Conservation (phyloP, 192 early-diverging fungal genomes). For the Podila epicladia region DNA sequence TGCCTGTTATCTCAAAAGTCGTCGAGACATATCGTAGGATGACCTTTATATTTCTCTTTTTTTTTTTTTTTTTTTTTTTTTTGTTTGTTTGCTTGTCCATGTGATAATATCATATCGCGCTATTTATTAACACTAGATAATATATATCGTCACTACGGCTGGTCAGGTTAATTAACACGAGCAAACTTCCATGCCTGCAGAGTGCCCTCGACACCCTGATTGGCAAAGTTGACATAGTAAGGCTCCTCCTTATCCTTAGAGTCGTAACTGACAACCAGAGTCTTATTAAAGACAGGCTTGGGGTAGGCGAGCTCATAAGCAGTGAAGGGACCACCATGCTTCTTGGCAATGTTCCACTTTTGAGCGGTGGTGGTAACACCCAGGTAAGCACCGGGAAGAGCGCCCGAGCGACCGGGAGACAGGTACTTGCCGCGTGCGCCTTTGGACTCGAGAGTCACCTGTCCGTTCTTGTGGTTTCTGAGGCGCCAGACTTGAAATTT, state of each 20-base stretch:
- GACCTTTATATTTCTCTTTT: too few relatives aligned
- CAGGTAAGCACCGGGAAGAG: slow-evolving; percentile 11
- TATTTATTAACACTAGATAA: too few relatives aligned
- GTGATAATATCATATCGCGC: too few relatives aligned
- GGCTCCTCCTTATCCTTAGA: slow-evolving; percentile 2
- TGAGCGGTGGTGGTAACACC: slow-evolving; percentile 20
- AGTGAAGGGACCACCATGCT: slow-evolving; percentile 16
- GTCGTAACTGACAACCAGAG: slow-evolving; percentile 4
- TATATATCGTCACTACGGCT: too few relatives aligned
- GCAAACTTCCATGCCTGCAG: slow-evolving; percentile 22
- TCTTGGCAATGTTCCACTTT: slow-evolving; percentile 15
- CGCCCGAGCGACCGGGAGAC: slow-evolving; percentile 8
- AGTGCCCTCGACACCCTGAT: neutral
- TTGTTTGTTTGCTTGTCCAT: too few relatives aligned
- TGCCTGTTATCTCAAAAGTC: too few relatives aligned
- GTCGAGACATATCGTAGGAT: too few relatives aligned
- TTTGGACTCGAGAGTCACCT: slow-evolving; percentile 15
- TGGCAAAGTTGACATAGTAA: slow-evolving; percentile 11
- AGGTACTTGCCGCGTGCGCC: slow-evolving; percentile 9
- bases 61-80: too few relatives aligned
- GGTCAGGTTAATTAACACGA: neutral
- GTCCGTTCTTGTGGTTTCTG: neutral
- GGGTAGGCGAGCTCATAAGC: slow-evolving; percentile 16
- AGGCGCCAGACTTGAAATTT: slow-evolving; percentile 8
- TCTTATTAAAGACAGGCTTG: slow-evolving; percentile 11